Base-by-base conservation (phyloP, 179 eudicot species). In the Vitellaria paradoxa region DNA sequence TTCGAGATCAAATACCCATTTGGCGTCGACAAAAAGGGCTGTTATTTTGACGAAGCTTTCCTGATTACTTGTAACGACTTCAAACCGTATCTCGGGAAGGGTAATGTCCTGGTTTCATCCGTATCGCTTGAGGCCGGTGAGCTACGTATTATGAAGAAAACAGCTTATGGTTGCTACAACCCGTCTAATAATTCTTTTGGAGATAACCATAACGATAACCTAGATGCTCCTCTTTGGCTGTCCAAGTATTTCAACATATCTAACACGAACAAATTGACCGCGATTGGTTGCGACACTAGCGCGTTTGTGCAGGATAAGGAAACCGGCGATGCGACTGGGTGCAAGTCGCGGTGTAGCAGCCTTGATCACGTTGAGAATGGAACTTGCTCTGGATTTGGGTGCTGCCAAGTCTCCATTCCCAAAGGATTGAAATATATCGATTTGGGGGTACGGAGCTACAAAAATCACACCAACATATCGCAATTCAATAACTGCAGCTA, bases 401-500 rank as follows among this genome's bases (percentile, higher is more conserved):
- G 66, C 40, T 23, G 66, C 66, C 40, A 63, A 5, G 3, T 37
- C 66, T 9, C 66, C 40, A 9, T 63, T 4, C 66, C 66, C 10
- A 23, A 11, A 2, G 40, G 15, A 63, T 13, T 24, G 6, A 12
- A 4, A 13, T 0, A 23, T 5, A 21, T 9, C 40, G 0, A 1
- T 0, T 2, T 63, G 24, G 0, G 0, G 5, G 0, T 8, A 5
- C 6, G 1, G 21, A 63, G 66, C 66, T 9, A 0, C 15, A 3
- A 10, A 0, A 63, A 63, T 24, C 66, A 23, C 5, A 11, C 14
- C 9, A 11, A 23, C 9, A 37, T 63, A 10, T 63, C 0, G 66
- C 15, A 24, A 13, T 63, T 63, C 66, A 63, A 63, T 24, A 14
- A 14, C 66, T 63, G 66, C 66, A 63, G 66, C 40, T 63, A 63